Conservation (phyloP, 352 stramenopile species). For the Thalassiosira hispida region DNA sequence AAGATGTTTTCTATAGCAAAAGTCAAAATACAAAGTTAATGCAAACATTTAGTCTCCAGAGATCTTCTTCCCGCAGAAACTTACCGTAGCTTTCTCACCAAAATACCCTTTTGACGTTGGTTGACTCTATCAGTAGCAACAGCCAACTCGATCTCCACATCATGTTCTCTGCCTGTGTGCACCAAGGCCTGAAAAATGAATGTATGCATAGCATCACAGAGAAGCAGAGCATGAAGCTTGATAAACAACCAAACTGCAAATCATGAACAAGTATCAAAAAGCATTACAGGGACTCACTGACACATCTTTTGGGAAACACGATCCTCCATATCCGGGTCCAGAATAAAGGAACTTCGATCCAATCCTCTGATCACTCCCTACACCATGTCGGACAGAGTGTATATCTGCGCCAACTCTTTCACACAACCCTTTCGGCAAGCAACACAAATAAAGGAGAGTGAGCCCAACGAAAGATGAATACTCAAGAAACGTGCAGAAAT, state of each 20-base stretch:
- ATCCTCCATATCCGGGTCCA: conserved; percentile 32
- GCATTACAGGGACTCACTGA: neutral
- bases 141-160: conserved; percentile 31
- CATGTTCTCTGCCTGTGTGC: conserved; percentile 25
- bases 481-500: neutral
- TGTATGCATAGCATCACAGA: neutral
- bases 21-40: neutral
- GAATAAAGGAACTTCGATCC: conserved; percentile 35
- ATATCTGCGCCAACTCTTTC: conserved; percentile 36
- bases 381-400: conserved; percentile 28
- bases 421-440: neutral
- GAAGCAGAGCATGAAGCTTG: too few species aligned
- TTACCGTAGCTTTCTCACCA: conserved; percentile 24
- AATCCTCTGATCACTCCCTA: conserved; percentile 26
- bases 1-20: conserved; percentile 18
- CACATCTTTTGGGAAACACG: conserved; percentile 41
- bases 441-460: neutral
- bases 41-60: neutral
- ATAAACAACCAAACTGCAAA: neutral
- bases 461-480: neutral
- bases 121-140: conserved; percentile 24
- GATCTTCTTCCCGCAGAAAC: neutral
- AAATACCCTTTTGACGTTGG: conserved; percentile 25
- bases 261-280: neutral
- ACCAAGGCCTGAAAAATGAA: conserved; percentile 14